Base-by-base conservation (phyloP, 192 early-diverging fungal genomes). In the Endogone sp. region DNA sequence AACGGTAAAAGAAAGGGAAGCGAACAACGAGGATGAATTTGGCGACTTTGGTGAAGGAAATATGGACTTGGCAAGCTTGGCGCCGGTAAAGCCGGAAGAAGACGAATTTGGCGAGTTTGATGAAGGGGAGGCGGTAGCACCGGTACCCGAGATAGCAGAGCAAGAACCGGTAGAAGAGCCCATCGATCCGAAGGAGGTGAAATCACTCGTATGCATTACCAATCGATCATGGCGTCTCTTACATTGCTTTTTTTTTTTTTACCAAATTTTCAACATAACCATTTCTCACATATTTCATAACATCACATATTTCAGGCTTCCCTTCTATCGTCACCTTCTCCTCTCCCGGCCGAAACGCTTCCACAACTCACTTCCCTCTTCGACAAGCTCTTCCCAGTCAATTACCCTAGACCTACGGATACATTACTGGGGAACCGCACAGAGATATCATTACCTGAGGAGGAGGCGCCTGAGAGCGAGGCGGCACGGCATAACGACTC, bases 1-100 rank as follows among this genome's bases (percentile, higher is more conserved):
- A n/a, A n/a, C n/a, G 26, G 57, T 25, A 22, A 10, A 6, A 56
- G 24, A 59, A 6, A 23, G 16, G 3, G 60, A 62, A 6, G 26
- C 11, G 54, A 24, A 29, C 23, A 28, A 20, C 23, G 70, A 65
- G 1, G 24, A 30, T 29, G 68, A 77, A 8, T 29, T 68, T 37
- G 71, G 63, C n/a, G 71, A 72, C 2, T 72, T 74, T 67, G 68
- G 64, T 2, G 68, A 65, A 16, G 67, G 68, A 20, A 64, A 65
- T 28, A 30, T 23, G 8, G 37, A 49, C 29, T 32, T 54, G 23
- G 27, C 23, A n/a, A 31, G 23, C 11, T 44, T 56, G n/a, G 56
- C 56, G 22, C 6, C 59, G 10, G 59, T 16, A 11, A 21, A 6
- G 24, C 6, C 27, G 6, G 22, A 60, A 6, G 59, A 23, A 6